Percentiles rank a stretch among this genome's conserved stretches.
Evolutionary conservation across 2,329 filamentous ascomycete genomes (phyloP).

Genomic region (Alternaria sp.): DNA sequence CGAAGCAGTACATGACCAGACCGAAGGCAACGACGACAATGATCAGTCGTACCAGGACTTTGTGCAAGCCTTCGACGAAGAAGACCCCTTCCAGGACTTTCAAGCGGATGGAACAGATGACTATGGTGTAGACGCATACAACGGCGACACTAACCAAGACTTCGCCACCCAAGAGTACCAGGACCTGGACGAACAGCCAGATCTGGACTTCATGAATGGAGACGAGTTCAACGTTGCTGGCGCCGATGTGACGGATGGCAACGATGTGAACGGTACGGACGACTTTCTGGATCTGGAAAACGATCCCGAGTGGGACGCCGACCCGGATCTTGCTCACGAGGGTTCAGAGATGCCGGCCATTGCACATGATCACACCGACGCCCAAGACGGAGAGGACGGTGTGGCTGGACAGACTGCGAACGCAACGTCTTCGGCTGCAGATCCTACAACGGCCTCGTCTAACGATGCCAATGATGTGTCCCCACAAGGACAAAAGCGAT

Average conservation of each 20-base stretch:
- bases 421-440: slow-evolving; percentile 36
- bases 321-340: slow-evolving; percentile 14
- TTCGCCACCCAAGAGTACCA: slow-evolving; percentile 29
- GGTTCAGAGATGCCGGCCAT: slow-evolving; percentile 14
- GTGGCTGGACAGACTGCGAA: slow-evolving; percentile 29
- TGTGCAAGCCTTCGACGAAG: slow-evolving; percentile 18
- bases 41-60: slow-evolving; percentile 26
- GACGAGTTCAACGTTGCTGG: slow-evolving; percentile 12
- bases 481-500: slow-evolving; percentile 42
- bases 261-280: slow-evolving; percentile 17
- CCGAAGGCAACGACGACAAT: slow-evolving; percentile 16
- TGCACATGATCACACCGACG: slow-evolving; percentile 16
- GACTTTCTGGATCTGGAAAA: slow-evolving; percentile 29
- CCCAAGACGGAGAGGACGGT: slow-evolving; percentile 33
- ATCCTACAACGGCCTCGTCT: slow-evolving; percentile 32
- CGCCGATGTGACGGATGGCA: slow-evolving; percentile 12
- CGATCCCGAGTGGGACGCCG: slow-evolving; percentile 24
- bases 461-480: slow-evolving; percentile 29
- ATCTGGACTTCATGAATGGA: slow-evolving; percentile 18
- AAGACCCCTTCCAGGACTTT: slow-evolving; percentile 17
- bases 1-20: slow-evolving; percentile 12
- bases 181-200: slow-evolving; percentile 17
- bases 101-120: slow-evolving; percentile 19
- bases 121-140: slow-evolving; percentile 16
- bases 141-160: slow-evolving; percentile 34